Percentiles rank a stretch among this genome's conserved stretches.
phyloP scores from a whole-genome alignment of 2,329 filamentous ascomycete genomes.

The Pezicula rhizophila region DNA sequence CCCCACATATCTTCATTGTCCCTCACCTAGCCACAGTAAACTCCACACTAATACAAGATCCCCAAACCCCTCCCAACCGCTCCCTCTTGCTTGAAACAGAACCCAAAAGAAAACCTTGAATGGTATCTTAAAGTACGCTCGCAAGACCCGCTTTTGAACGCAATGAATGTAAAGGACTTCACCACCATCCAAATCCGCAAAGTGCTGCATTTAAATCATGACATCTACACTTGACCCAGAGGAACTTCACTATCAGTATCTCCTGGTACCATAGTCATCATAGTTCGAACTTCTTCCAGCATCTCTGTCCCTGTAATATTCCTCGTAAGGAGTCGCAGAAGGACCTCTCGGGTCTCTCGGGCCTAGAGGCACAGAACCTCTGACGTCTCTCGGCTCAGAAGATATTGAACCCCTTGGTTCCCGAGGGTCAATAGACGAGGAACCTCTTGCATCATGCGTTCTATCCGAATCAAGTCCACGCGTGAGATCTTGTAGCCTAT shows the following conservation, averaged over 20 bases:
- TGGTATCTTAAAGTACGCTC: neutral
- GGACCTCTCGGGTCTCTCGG: neutral
- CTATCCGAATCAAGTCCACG: neutral
- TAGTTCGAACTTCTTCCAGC: neutral
- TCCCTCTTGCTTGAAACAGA: neutral
- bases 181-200: neutral
- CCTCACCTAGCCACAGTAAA: neutral
- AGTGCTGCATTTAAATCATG: neutral
- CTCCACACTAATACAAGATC: neutral
- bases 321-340: neutral
- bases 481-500: constrained; percentile 1
- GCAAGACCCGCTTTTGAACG: neutral
- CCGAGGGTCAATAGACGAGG: neutral
- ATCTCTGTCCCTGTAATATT: neutral
- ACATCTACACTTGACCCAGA: no score
- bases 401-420: neutral
- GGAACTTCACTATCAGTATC: neutral
- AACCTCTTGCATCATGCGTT: neutral
- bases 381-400: neutral
- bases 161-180: neutral
- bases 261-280: neutral
- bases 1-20: neutral
- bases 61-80: neutral
- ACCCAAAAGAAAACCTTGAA: neutral
- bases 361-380: neutral